These are phyloP conservation scores for Arthromyces matolae DNA, from an alignment of 768 basidiomycete species.

Conservation along the genomic window DNA sequence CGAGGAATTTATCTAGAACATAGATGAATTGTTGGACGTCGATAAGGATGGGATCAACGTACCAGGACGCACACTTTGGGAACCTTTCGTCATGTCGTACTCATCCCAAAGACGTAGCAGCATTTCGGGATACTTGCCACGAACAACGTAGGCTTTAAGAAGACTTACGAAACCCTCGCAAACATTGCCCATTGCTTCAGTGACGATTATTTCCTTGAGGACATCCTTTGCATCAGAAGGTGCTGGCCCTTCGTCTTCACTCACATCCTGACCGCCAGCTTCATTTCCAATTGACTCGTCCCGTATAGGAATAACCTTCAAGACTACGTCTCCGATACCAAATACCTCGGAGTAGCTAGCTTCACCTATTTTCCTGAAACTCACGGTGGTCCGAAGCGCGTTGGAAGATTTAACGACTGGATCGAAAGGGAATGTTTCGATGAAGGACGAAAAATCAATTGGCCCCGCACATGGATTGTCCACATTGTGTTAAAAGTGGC, in stretches of 20 bases:
- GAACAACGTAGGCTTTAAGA: conserved; percentile 80
- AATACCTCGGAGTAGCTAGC: conserved; percentile 97
- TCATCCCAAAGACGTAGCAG: conserved; percentile 86
- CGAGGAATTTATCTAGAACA: conserved; percentile 62
- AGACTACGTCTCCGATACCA: conserved; percentile 82
- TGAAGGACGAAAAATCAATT: conserved; percentile 80
- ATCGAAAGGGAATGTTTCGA: conserved; percentile 75
- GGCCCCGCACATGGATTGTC: conserved; percentile 57
- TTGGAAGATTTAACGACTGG: conserved; percentile 46
- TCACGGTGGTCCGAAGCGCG: conserved; percentile 17
- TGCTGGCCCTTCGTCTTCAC: conserved; percentile 55
- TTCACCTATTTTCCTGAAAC: conserved; percentile 88
- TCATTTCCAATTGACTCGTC: conserved; percentile 36
- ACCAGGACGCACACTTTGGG: conserved; percentile 87
- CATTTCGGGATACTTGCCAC: conserved; percentile 76
- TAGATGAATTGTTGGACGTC: conserved; percentile 2
- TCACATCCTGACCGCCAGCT: conserved; percentile 12
- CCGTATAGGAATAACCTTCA: conserved; percentile 82
- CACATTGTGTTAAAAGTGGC: conserved; percentile 69
- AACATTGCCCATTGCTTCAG: conserved; percentile 70
- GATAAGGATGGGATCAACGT: conserved; percentile 10
- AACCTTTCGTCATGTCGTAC: conserved; percentile 70
- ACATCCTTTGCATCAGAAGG: conserved; percentile 73
- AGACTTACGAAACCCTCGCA: conserved; percentile 78
- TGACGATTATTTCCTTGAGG: conserved; percentile 77